Conservation (phyloP, 1,284 basidiomycete genomes). For the Irpex lacteus region DNA sequence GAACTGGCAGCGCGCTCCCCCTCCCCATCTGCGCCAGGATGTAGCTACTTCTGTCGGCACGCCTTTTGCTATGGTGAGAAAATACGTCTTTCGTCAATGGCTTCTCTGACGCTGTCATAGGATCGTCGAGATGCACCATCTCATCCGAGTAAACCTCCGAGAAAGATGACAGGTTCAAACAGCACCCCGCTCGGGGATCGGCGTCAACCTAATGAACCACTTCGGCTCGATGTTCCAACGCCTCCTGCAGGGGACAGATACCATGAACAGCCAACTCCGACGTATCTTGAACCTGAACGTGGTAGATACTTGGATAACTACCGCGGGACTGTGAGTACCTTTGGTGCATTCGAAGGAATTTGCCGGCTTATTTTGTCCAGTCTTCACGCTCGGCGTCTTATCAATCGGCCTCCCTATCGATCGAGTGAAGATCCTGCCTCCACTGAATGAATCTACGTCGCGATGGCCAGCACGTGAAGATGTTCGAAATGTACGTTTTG, state of each 20-base stretch:
- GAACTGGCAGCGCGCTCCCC: not conserved
- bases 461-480: constrained; percentile 1
- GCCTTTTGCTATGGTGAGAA: not conserved
- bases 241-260: not conserved
- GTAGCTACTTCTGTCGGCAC: not conserved
- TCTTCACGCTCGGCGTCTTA: not conserved
- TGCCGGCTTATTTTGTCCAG: not conserved
- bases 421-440: not conserved
- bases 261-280: not conserved
- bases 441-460: not conserved
- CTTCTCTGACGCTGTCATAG: not conserved
- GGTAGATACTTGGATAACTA: not conserved
- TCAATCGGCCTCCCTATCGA: not conserved
- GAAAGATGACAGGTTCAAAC: not conserved
- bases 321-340: not conserved
- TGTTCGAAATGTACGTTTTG: not conserved
- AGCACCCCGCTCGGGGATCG: not conserved
- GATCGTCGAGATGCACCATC: not conserved
- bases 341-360: not conserved
- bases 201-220: not conserved
- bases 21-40: not conserved
- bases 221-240: not conserved
- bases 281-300: not conserved
- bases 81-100: not conserved
- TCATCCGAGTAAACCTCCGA: not conserved